Evolutionary conservation across 2,329 filamentous ascomycete genomes (phyloP).

Genomic region (Trichoderma gracile): DNA sequence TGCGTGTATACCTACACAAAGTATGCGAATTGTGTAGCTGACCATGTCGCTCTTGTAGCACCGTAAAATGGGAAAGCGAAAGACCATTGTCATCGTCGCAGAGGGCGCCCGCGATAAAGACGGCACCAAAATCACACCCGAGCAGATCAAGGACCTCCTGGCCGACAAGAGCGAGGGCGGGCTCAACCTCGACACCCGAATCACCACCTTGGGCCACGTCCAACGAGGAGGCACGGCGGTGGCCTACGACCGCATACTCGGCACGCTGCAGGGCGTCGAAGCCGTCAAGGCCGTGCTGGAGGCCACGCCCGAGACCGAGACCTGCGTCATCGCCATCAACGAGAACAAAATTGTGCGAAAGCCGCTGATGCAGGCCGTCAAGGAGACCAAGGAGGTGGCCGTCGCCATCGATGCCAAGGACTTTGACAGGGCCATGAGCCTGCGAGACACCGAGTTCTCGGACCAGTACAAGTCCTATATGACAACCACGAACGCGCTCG

Average conservation of each 20-base stretch:
- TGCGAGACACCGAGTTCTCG: slow-evolving; percentile 89
- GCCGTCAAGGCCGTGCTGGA: slow-evolving; percentile 90
- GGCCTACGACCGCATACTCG: slow-evolving; percentile 90
- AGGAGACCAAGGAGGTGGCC: slow-evolving; percentile 80
- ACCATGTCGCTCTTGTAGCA: slow-evolving; percentile 56
- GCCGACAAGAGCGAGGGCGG: slow-evolving; percentile 65
- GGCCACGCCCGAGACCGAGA: slow-evolving; percentile 83
- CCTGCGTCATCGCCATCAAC: slow-evolving; percentile 91
- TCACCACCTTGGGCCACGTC: slow-evolving; percentile 95
- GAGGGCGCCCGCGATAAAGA: slow-evolving; percentile 88
- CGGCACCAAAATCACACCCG: slow-evolving; percentile 78
- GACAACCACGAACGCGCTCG: slow-evolving; percentile 82
- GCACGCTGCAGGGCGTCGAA: slow-evolving; percentile 90
- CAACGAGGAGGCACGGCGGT: slow-evolving; percentile 91
- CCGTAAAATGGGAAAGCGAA: slow-evolving; percentile 84
- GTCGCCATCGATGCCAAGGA: slow-evolving; percentile 80
- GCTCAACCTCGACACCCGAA: slow-evolving; percentile 83
- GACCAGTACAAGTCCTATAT: slow-evolving; percentile 90
- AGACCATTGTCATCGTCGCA: slow-evolving; percentile 97
- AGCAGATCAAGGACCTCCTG: slow-evolving; percentile 85
- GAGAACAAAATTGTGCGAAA: slow-evolving; percentile 97
- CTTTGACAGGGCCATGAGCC: slow-evolving; percentile 81
- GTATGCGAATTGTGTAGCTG: background rate
- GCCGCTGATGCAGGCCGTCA: slow-evolving; percentile 84
- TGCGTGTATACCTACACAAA: too few species aligned